A percentile compares a stretch with the other conserved stretches of the same genome.
Conservation (phyloP, 306 rosid species). For the Trifolium pratense region DNA sequence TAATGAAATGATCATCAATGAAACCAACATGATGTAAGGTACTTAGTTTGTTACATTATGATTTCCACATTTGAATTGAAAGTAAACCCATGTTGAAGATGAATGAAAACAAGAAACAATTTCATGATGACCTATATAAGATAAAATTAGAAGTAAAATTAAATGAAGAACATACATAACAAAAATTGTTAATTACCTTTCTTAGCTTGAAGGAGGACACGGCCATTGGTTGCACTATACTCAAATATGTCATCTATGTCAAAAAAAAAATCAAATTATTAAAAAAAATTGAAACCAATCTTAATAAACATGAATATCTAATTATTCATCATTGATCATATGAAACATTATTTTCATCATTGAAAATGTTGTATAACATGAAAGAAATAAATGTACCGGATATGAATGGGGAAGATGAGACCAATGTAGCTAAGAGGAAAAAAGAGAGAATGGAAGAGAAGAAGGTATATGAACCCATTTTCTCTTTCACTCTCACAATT, state of each 20-base stretch:
- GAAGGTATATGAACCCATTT: slow-evolving; percentile 63
- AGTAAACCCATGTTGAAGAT: not conserved
- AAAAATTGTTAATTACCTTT: slow-evolving; percentile 50
- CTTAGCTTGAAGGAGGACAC: slow-evolving; percentile 80
- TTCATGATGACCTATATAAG: not conserved
- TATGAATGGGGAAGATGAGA: slow-evolving; percentile 58
- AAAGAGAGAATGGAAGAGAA: slow-evolving; percentile 48
- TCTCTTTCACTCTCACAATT: slow-evolving; percentile 45
- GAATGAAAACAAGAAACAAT: not conserved
- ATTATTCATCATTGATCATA: not conserved
- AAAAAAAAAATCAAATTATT: not conserved
- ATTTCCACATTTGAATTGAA: not conserved
- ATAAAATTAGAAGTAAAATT: not conserved
- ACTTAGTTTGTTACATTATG: not conserved
- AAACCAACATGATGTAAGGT: not conserved
- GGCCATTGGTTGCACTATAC: slow-evolving; percentile 47
- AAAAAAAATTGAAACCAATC: not conserved
- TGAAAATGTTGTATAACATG: not conserved
- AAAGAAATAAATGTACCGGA: slow-evolving; percentile 48
- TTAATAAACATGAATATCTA: not conserved
- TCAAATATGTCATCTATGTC: slow-evolving; percentile 59
- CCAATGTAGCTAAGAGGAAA: slow-evolving; percentile 51
- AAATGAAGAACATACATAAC: not conserved
- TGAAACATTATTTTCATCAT: not conserved
- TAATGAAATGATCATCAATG: not conserved